Evolutionary conservation across 2,329 filamentous ascomycete genomes (phyloP).

Genomic region (Ramularia endophylla): DNA sequence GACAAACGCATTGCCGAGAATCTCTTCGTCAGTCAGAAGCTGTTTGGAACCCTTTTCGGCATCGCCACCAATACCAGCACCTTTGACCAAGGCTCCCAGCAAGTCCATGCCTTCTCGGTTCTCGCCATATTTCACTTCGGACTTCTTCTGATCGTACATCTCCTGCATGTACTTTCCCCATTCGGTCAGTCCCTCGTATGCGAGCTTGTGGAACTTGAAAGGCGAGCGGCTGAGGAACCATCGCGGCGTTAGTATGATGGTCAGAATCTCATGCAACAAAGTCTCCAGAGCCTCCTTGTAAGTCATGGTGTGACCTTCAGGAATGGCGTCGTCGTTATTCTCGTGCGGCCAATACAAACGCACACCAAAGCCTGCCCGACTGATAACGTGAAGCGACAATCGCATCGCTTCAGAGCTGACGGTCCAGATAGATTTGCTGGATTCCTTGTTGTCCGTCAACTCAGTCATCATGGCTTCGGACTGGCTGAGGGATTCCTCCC

Average conservation of each 20-base stretch:
- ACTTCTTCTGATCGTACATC: slow-evolving; percentile 57
- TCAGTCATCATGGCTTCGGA: slow-evolving; percentile 54
- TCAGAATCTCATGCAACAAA: slow-evolving; percentile 58
- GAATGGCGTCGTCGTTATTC: slow-evolving; percentile 30
- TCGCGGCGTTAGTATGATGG: slow-evolving; percentile 54
- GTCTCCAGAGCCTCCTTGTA: slow-evolving; percentile 59
- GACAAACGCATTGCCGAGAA: slow-evolving; percentile 63
- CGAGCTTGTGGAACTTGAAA: slow-evolving; percentile 46
- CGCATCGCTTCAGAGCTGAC: slow-evolving; percentile 62
- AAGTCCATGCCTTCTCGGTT: slow-evolving; percentile 47
- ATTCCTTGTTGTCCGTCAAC: slow-evolving; percentile 47
- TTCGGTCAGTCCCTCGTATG: slow-evolving; percentile 53
- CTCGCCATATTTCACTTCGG: slow-evolving; percentile 36
- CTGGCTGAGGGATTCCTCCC: slow-evolving; percentile 58
- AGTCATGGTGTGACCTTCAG: slow-evolving; percentile 54
- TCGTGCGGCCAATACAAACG: slow-evolving; percentile 55
- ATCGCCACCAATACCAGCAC: slow-evolving; percentile 34
- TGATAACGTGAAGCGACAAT: slow-evolving; percentile 54
- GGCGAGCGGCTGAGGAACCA: slow-evolving; percentile 52
- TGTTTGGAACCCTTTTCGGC: slow-evolving; percentile 43
- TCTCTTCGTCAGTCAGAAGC: slow-evolving; percentile 55
- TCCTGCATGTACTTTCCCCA: slow-evolving; percentile 66
- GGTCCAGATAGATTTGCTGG: slow-evolving; percentile 47
- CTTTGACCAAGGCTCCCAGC: slow-evolving; percentile 49
- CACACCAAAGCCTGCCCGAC: slow-evolving; percentile 66